Conservation (phyloP, 2,329 filamentous ascomycete genomes). For the Sarocladium brachiariae region DNA sequence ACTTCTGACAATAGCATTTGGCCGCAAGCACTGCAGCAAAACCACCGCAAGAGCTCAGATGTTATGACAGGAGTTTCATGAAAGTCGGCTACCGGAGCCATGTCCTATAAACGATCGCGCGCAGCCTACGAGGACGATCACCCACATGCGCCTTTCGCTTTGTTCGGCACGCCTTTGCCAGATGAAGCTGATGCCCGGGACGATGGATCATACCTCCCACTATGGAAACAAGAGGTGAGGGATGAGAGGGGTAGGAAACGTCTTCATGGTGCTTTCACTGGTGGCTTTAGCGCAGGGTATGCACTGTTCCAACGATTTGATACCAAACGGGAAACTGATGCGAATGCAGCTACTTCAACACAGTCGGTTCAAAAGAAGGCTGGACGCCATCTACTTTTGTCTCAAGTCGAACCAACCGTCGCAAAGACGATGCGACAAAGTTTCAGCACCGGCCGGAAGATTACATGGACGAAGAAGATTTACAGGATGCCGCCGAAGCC, state of each 20-base stretch:
- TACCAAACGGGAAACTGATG: neutral
- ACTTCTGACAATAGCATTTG: no score
- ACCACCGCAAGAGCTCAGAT: neutral
- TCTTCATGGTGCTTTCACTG: slow-evolving; percentile 92
- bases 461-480: slow-evolving; percentile 97
- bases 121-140: slow-evolving; percentile 73
- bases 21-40: neutral
- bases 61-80: neutral
- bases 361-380: slow-evolving; percentile 95
- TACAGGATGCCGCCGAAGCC: slow-evolving; percentile 77
- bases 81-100: slow-evolving; percentile 26
- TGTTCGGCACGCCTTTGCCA: slow-evolving; percentile 81
- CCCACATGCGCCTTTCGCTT: slow-evolving; percentile 63
- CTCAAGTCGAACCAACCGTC: slow-evolving; percentile 76
- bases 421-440: slow-evolving; percentile 49
- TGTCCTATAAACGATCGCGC: slow-evolving; percentile 76
- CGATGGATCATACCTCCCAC: slow-evolving; percentile 83
- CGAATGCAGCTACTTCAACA: slow-evolving; percentile 78
- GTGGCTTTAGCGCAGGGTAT: slow-evolving; percentile 93
- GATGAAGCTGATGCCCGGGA: slow-evolving; percentile 73
- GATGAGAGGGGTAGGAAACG: slow-evolving; percentile 88
- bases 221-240: slow-evolving; percentile 98
- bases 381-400: slow-evolving; percentile 92
- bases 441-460: slow-evolving; percentile 68
- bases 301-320: slow-evolving; percentile 21